phyloP scores from a whole-genome alignment of 2,329 filamentous ascomycete genomes.

The Aureobasidium sp. region DNA sequence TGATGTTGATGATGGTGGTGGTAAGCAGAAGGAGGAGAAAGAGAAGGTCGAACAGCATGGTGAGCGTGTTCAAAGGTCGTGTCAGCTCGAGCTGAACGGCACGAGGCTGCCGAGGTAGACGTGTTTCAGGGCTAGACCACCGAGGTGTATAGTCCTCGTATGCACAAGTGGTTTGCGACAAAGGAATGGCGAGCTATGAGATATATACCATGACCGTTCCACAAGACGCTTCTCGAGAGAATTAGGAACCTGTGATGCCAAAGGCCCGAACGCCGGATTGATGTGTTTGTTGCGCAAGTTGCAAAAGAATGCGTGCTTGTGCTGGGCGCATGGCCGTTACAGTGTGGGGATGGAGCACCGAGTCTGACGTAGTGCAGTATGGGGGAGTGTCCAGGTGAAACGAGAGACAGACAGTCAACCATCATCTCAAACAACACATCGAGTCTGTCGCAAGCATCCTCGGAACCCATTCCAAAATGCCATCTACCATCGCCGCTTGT shows the following conservation, averaged over 20 bases:
- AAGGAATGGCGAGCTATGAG: too few species aligned
- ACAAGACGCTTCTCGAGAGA: background rate
- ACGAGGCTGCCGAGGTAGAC: conserved; percentile 11
- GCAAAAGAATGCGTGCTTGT: background rate
- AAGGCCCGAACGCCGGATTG: background rate
- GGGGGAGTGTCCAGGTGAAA: background rate
- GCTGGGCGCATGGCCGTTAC: background rate
- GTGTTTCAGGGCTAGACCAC: conserved; percentile 7
- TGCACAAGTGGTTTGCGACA: background rate
- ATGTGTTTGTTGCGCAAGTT: background rate
- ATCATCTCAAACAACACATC: background rate
- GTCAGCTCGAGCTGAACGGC: conserved; percentile 3
- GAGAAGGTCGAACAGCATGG: background rate
- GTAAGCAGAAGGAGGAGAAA: background rate
- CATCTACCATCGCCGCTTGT: conserved; percentile 60
- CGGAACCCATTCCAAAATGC: conserved; percentile 20
- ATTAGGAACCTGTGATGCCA: background rate
- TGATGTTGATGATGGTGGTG: background rate
- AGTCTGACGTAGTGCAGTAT: background rate
- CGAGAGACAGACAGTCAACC: background rate
- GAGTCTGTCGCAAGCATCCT: background rate
- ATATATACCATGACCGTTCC: background rate
- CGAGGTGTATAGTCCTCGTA: background rate
- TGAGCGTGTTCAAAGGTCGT: background rate
- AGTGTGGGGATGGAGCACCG: background rate